Conservation (phyloP, 768 basidiomycete species). For the Postia placenta region DNA sequence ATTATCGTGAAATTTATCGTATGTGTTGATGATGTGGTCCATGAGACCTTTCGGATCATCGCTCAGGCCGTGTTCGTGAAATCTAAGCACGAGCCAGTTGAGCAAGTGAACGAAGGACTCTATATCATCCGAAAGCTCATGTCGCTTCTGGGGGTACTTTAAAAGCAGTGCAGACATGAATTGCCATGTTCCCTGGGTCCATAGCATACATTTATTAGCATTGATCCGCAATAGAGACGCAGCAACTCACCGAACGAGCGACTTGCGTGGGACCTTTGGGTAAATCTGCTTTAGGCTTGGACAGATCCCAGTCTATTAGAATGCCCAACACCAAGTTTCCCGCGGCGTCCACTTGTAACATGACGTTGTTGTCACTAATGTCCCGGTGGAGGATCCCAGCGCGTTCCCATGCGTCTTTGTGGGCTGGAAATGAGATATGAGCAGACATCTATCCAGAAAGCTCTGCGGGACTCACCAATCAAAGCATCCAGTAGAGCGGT, state of each 20-base stretch:
- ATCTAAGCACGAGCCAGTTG: conserved; percentile 2
- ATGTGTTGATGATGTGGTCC: too few relatives aligned
- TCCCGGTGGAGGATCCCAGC: conserved; percentile 7
- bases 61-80: too few relatives aligned
- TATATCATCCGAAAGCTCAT: conserved; percentile 12
- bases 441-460: background rate
- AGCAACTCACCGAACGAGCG: background rate
- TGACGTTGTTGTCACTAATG: conserved; percentile 8
- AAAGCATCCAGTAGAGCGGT: background rate
- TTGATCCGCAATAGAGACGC: background rate
- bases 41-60: too few relatives aligned
- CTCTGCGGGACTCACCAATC: background rate
- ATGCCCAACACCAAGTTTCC: background rate
- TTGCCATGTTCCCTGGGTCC: conserved; percentile 15
- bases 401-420: background rate
- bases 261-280: background rate
- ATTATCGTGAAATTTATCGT: too few relatives aligned
- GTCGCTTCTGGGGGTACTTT: conserved; percentile 2
- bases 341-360: too few relatives aligned
- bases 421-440: background rate
- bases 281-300: background rate
- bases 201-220: background rate
- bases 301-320: background rate
- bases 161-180: conserved; percentile 13
- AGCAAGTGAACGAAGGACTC: conserved; percentile 15